Percentiles rank a stretch among this genome's conserved stretches.
These are phyloP conservation scores for Coprinellus micaceus DNA, from an alignment of 768 basidiomycete species.

Conservation along the genomic window DNA sequence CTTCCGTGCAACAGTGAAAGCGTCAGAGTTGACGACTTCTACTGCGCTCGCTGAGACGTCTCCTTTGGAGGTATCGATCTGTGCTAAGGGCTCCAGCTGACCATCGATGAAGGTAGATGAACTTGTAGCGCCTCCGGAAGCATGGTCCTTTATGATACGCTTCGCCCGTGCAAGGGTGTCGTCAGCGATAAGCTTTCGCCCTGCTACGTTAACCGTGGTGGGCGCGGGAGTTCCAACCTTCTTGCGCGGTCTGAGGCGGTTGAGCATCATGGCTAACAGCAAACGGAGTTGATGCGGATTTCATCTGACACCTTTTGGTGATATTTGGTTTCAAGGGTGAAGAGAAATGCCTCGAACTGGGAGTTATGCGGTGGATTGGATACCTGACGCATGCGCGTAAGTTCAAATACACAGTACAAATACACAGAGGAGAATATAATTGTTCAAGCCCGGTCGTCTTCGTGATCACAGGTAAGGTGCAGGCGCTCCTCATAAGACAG, in stretches of 20 bases:
- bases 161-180: conserved; percentile 27
- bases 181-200: conserved; percentile 16
- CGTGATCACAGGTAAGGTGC: conserved; percentile 3
- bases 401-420: too few relatives aligned
- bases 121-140: conserved; percentile 25
- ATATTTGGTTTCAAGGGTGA: too few relatives aligned
- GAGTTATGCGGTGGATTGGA: too few relatives aligned
- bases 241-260: neutral
- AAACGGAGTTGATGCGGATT: too few relatives aligned
- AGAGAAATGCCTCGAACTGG: too few relatives aligned
- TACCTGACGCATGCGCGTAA: too few relatives aligned
- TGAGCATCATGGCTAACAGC: too few relatives aligned
- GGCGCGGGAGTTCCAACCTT: neutral
- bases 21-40: conserved; percentile 32
- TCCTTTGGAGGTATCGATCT: conserved; percentile 12
- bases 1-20: conserved; percentile 33
- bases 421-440: too few relatives aligned
- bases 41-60: conserved; percentile 14
- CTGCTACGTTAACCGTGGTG: neutral
- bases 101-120: conserved; percentile 26
- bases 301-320: too few relatives aligned
- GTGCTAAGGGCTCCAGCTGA: conserved; percentile 25
- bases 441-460: neutral
- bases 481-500: conserved; percentile 6
- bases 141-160: conserved; percentile 23